Percentiles rank a stretch among this genome's conserved stretches.
Evolutionary conservation across 2,329 filamentous ascomycete species (phyloP).

Genomic region (Nemania sp.): DNA sequence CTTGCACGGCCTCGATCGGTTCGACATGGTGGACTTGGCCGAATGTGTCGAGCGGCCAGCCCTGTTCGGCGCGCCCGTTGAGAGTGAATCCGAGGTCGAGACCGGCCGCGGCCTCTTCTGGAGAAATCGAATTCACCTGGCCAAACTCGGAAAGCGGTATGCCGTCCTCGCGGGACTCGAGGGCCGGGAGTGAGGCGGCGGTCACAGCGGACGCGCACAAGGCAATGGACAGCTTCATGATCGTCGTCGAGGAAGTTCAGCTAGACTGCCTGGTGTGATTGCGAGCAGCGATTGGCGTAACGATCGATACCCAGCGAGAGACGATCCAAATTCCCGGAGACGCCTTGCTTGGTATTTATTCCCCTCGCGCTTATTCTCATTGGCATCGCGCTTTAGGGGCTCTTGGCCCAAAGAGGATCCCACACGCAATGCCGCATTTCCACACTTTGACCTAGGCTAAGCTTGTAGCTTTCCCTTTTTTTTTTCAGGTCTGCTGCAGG

Average conservation of each 20-base stretch:
- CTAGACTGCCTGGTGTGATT: constrained; percentile 22
- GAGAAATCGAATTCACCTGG: constrained; percentile 32
- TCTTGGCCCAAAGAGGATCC: constrained; percentile 27
- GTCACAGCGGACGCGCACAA: constrained; percentile 45
- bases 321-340: constrained; percentile 35
- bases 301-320: constrained; percentile 31
- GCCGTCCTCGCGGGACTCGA: constrained; percentile 28
- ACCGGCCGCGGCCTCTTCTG: constrained; percentile 35
- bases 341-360: constrained; percentile 33
- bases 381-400: constrained; percentile 31
- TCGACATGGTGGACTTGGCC: constrained; percentile 43
- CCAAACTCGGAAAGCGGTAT: constrained; percentile 37
- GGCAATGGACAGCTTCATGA: constrained; percentile 46
- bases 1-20: constrained; percentile 37
- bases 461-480: constrained; percentile 25
- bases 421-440: constrained; percentile 34
- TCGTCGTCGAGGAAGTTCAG: constrained; percentile 30
- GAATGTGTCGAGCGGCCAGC: constrained; percentile 42
- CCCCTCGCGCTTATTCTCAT: constrained; percentile 29
- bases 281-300: constrained; percentile 27
- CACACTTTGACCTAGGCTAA: constrained; percentile 27
- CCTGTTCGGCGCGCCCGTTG: constrained; percentile 24
- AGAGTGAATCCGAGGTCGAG: constrained; percentile 27
- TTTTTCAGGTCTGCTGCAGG: constrained; percentile 26
- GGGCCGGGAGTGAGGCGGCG: constrained; percentile 42